phyloP scores from a whole-genome alignment of 129 eudicot genomes.

The Ambrosia trifida region DNA sequence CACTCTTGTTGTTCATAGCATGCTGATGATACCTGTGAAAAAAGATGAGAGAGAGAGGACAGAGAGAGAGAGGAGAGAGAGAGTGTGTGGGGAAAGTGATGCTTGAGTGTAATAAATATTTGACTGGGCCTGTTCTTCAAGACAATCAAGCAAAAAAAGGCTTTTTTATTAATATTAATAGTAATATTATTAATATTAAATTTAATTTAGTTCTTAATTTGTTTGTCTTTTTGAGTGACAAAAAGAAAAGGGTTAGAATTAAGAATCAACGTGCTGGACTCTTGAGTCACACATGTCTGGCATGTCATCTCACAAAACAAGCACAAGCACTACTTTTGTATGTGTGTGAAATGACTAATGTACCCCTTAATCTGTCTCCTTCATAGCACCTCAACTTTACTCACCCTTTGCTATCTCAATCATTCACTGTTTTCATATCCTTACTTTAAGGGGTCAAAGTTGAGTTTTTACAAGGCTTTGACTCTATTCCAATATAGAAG shows the following conservation, averaged over 20 bases:
- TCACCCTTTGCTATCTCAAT: constrained; percentile 26
- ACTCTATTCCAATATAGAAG: neutral
- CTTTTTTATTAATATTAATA: neutral
- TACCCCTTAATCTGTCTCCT: constrained; percentile 28
- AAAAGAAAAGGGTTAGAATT: constrained; percentile 38
- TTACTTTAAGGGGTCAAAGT: constrained; percentile 34
- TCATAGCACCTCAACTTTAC: constrained; percentile 26
- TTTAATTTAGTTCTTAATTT: neutral
- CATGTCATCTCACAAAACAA: constrained; percentile 32
- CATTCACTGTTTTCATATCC: constrained; percentile 10
- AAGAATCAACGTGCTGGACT: constrained; percentile 35
- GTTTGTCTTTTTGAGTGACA: constrained; percentile 15
- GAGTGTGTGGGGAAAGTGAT: constrained; percentile 21
- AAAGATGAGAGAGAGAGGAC: constrained; percentile 35
- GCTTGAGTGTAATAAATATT: constrained; percentile 34
- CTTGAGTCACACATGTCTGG: constrained; percentile 37
- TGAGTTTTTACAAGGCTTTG: constrained; percentile 26
- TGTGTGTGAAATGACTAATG: constrained; percentile 10
- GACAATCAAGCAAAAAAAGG: constrained; percentile 24
- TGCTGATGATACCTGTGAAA: constrained; percentile 34
- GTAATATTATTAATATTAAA: neutral
- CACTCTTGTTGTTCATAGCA: constrained; percentile 43
- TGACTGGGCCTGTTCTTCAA: constrained; percentile 39
- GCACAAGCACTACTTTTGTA: constrained; percentile 14
- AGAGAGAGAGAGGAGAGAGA: constrained; percentile 39